Evolutionary conservation across 352 stramenopile genomes (phyloP).

Genomic region (Phytophthora fragariaefolia): DNA sequence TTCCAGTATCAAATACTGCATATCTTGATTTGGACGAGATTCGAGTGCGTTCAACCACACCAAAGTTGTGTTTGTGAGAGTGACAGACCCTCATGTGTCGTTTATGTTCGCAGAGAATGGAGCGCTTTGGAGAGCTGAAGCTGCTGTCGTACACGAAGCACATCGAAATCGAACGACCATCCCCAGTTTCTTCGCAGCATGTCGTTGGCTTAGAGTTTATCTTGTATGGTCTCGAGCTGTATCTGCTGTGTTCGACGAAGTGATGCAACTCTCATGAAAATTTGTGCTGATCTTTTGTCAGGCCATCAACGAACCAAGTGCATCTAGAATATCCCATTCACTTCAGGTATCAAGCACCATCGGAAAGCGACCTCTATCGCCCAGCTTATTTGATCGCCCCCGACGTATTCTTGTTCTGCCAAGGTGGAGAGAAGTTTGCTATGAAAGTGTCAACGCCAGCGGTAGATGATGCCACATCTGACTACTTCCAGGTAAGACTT

Average conservation of each 20-base stretch:
- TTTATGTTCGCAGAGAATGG: slow-evolving; percentile 47
- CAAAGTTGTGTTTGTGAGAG: neutral
- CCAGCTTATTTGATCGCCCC: slow-evolving; percentile 48
- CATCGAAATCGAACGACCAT: slow-evolving; percentile 71
- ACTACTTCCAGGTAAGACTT: slow-evolving; percentile 32
- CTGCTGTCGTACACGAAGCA: slow-evolving; percentile 59
- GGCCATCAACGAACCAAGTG: slow-evolving; percentile 17
- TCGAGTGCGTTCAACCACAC: slow-evolving; percentile 34
- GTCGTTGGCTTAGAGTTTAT: slow-evolving; percentile 53
- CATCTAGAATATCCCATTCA: slow-evolving; percentile 63
- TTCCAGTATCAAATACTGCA: slow-evolving; percentile 47
- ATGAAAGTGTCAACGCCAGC: neutral
- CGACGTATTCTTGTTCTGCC: slow-evolving; percentile 53
- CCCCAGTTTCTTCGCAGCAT: slow-evolving; percentile 59
- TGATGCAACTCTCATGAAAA: neutral
- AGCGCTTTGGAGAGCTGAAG: slow-evolving; percentile 55
- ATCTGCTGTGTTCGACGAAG: neutral
- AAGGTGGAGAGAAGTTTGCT: neutral
- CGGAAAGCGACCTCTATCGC: slow-evolving; percentile 44
- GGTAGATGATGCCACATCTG: slow-evolving; percentile 8
- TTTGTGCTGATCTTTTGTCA: slow-evolving; percentile 10
- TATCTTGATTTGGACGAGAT: slow-evolving; percentile 69
- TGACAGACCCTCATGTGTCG: neutral
- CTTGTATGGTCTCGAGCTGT: slow-evolving; percentile 28
- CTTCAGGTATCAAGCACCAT: slow-evolving; percentile 68